These are phyloP conservation scores for Volvox carteri DNA, from an alignment of 163 green algal genomes.

Conservation along the genomic window DNA sequence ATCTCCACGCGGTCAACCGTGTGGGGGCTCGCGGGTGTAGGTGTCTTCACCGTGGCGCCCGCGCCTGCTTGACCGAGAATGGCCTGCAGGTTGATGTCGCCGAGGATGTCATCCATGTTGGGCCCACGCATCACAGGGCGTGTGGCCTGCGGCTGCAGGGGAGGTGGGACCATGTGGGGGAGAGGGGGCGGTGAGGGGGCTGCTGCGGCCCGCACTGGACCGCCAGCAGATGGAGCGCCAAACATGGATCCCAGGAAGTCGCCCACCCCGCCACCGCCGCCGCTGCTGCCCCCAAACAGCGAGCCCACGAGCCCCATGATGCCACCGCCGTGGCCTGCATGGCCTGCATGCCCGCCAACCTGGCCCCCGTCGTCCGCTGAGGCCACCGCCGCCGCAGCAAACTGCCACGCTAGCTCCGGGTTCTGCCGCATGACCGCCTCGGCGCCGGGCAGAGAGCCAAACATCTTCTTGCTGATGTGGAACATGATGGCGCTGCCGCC, in stretches of 20 bases:
- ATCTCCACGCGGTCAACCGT: not conserved
- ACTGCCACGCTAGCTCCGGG: conserved; percentile 35
- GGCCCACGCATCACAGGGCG: not conserved
- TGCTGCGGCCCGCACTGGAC: not conserved
- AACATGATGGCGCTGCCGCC: conserved; percentile 51
- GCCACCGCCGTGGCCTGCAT: too few relatives aligned
- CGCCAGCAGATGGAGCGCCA: not conserved
- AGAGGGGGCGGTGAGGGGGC: not conserved
- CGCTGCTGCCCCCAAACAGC: not conserved
- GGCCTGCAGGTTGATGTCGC: not conserved
- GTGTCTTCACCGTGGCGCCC: not conserved
- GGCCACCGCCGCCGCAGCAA: conserved; percentile 6
- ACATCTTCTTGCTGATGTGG: conserved; percentile 42
- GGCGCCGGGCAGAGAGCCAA: conserved; percentile 10
- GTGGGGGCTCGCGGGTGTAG: not conserved
- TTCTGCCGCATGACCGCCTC: conserved; percentile 45
- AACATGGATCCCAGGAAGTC: not conserved
- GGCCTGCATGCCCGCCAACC: too few relatives aligned
- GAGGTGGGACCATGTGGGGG: too few relatives aligned
- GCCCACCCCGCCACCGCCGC: not conserved
- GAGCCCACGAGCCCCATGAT: not conserved
- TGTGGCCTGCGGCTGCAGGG: not conserved
- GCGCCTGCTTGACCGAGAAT: not conserved
- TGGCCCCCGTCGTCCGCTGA: not conserved
- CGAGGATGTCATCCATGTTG: not conserved